Evolutionary conservation across 371 early-diverging fungal species (phyloP), one percentile per base, ranked within the genome.

Genomic region (Umbelopsis sp.): DNA sequence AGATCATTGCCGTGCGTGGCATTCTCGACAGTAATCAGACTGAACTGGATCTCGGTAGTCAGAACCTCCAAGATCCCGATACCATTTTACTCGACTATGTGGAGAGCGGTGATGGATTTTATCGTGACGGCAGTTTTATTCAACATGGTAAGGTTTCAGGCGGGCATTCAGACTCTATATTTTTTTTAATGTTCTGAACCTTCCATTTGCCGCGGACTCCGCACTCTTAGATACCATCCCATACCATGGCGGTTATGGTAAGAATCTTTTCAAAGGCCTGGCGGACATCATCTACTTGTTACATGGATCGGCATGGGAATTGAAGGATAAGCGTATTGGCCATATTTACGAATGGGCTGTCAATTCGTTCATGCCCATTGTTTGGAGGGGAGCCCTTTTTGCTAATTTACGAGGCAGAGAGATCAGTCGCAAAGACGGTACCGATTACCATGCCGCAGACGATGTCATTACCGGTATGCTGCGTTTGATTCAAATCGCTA

Each of bases 331-430:
- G 35, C 29, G 57, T 10, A 8, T 57, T 3, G 18, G 18, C 14
- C 57, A 57, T 57, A 57, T 57, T 7, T 57, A 57, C n/a, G 57
- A 57, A 16, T 57, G 57, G 57, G 57, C 57, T 2, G 57, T 57
- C 29, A 57, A 57, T 18, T 57, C 57, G 11, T 57, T 57, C 18
- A 57, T 57, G 57, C 29, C 57, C 18, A 57, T 35, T 35, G 35
- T 57, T 35, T 57, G 57, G 57, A 24, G 57, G 6, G 57, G 57
- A 18, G 29, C 57, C 3, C 35, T 57, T 1, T 57, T 57, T 32
- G 57, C 57, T 35, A 57, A 57, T 35, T 35, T 57, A 29, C 29
- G 57, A 12, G 57, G 57, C 9, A 29, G 57, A 35, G 57, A 57
- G 57, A 57, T 57, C 37, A 57, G 57, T 35, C 57, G 57, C 11